A percentile compares a stretch with the other conserved stretches of the same genome.
Evolutionary conservation across 2,329 filamentous ascomycete genomes (phyloP).

Genomic region (Bipolaris bicolor): DNA sequence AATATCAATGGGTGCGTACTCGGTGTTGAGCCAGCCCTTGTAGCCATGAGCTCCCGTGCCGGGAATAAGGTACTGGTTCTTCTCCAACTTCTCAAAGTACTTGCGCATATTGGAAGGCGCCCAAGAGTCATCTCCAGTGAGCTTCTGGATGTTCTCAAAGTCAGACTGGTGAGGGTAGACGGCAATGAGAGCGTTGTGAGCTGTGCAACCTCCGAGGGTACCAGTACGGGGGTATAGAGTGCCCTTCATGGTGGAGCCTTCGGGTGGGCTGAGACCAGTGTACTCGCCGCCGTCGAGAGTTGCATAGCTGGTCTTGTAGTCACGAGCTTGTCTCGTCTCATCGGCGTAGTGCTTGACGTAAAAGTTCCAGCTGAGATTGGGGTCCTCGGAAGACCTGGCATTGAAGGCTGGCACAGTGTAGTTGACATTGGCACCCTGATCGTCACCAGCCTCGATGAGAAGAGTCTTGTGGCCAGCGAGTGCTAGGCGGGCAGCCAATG

Average conservation of each 20-base stretch:
- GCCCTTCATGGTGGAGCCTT: conserved; percentile 59
- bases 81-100: conserved; percentile 64
- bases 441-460: conserved; percentile 67
- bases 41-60: conserved; percentile 60
- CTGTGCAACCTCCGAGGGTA: conserved; percentile 64
- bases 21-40: conserved; percentile 63
- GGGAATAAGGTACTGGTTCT: conserved; percentile 58
- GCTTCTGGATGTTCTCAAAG: conserved; percentile 62
- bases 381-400: conserved; percentile 61
- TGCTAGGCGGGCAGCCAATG: conserved; percentile 61
- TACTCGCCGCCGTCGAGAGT: conserved; percentile 48
- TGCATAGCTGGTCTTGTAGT: conserved; percentile 66
- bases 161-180: conserved; percentile 66
- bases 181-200: conserved; percentile 67
- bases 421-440: conserved; percentile 59
- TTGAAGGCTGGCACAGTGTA: conserved; percentile 63
- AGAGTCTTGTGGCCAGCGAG: conserved; percentile 64
- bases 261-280: conserved; percentile 60
- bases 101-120: conserved; percentile 63
- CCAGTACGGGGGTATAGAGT: conserved; percentile 65
- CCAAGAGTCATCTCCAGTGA: conserved; percentile 69
- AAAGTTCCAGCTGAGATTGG: conserved; percentile 66
- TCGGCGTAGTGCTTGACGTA: conserved; percentile 68
- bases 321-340: conserved; percentile 58
- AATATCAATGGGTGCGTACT: conserved; percentile 58